Percentiles rank a stretch among this genome's conserved stretches.
phyloP scores from a whole-genome alignment of 768 basidiomycete genomes.

The Suillus bovinus region DNA sequence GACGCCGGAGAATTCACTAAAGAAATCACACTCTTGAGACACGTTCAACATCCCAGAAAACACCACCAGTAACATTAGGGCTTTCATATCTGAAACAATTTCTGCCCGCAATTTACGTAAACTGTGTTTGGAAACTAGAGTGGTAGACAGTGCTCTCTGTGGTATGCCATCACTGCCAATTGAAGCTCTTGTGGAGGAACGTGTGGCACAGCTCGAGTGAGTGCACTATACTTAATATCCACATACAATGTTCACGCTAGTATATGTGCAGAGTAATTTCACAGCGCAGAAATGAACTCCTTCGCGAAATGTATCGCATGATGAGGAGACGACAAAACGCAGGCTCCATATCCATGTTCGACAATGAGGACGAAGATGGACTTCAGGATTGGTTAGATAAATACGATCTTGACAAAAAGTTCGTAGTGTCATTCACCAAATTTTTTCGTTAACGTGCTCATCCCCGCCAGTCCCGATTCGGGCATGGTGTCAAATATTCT shows the following conservation, averaged over 20 bases:
- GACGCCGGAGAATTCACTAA: background rate
- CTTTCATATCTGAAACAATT: background rate
- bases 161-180: constrained; percentile 27
- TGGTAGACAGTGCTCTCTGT: constrained; percentile 6
- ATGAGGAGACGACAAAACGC: constrained; percentile 52
- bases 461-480: constrained; percentile 38
- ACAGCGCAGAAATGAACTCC: constrained; percentile 65
- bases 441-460: constrained; percentile 7
- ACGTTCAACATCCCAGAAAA: background rate
- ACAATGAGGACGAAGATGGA: constrained; percentile 38
- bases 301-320: constrained; percentile 71
- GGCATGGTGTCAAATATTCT: constrained; percentile 41
- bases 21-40: background rate
- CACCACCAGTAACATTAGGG: background rate
- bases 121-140: background rate
- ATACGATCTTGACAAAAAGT: constrained; percentile 58
- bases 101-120: constrained; percentile 6
- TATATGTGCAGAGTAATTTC: constrained; percentile 52
- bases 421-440: constrained; percentile 22
- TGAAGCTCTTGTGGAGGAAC: constrained; percentile 40
- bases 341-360: constrained; percentile 39
- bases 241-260: background rate
- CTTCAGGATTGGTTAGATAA: constrained; percentile 54
- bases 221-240: constrained; percentile 9
- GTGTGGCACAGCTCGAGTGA: constrained; percentile 36